Base-by-base conservation (phyloP, 768 basidiomycete genomes). In the Leccinum olivaceopallidum region DNA sequence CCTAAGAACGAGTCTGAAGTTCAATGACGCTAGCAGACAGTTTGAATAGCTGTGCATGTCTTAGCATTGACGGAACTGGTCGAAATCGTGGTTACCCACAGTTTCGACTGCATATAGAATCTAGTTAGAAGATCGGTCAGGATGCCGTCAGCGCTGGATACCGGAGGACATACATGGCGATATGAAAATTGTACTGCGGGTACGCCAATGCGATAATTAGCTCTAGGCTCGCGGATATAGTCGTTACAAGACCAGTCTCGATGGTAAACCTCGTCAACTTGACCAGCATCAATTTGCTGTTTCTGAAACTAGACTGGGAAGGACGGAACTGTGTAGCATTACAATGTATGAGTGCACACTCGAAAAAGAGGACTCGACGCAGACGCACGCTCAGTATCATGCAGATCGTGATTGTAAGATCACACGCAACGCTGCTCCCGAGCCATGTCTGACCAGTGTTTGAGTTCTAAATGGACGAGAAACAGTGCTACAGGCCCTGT, bases 191-290 rank as follows among this genome's bases (percentile, higher is more conserved):
- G 28, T 7, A 63, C 36, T 44, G 47, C 47, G 2, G 47, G 22
- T 0, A 32, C 32, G 5, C 32, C 5, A 7, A 55, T 8, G 56
- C 63, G 13, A 72, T 55, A 8, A 65, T 37, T 7, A 70, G 59
- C 49, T 72, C 69, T 0, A 65, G 14, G 20, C 62, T 53, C 0
- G 63, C 63, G 0, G 70, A 58, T 6, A 54, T 48, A 3, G 68
- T 60, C 9, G 70, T 72, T 13, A 70, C 52, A 13, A 65, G 56
- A 3, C 71, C 71, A 0, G 68, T 72, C 49, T 72, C 69, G 14
- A 70, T 53, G n/a, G 68, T 65, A 10, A 71, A 48, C 54, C 53
- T 69, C 6, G 63, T 71, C 5, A 70, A 37, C 30, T 58, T 63
- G 52, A 37, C 18, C 4, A 66, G 28, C 6, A 22, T 49, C 2